Evolutionary conservation across 495 filamentous ascomycete species (phyloP), one percentile per base, ranked within the genome.

Genomic region (Haplographium delicatum): DNA sequence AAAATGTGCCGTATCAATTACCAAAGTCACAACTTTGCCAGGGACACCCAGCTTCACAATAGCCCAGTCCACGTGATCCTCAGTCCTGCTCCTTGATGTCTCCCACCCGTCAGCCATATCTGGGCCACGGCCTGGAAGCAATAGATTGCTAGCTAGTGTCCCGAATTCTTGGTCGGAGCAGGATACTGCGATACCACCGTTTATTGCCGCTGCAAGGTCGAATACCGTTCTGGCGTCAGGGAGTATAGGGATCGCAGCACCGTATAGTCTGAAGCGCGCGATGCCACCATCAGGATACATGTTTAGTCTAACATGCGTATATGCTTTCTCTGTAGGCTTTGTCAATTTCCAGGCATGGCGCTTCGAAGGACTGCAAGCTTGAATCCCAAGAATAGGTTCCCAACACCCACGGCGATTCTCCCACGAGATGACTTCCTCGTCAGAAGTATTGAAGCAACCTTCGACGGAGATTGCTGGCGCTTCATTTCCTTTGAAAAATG

Each of bases 231-330:
- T n/a, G n/a, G n/a, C n/a, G n/a, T n/a, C n/a, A n/a, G n/a, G n/a
- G n/a, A n/a, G n/a, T n/a, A n/a, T n/a, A n/a, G n/a, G n/a, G n/a
- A 54, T 79, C 74, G 56, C 81, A 72, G 40, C 73, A 67, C 23
- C 75, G 71, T 11, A 94, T 70, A 47, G 93, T 82, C 15, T 79
- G 59, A 93, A 85, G 30, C 89, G 66, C 23, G 87, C 88, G 61
- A 95, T 91, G 18, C 89, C 89, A 35, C 89, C 89, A 57, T 95
- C 89, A 0, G 89, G 88, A 63, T 85, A 93, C 88, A 91, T 91
- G 62, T 83, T 78, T 40, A 95, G 67, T 28, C 84, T 73, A 19
- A 93, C 83, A 65, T 95, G 88, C 11, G 88, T 91, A 28, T 78
- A 74, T 62, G 77, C 83, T 37, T 63, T 47, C 37, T 75, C 77